Conservation (phyloP, 371 early-diverging fungal genomes). For the Rhizopus stolonifer region DNA sequence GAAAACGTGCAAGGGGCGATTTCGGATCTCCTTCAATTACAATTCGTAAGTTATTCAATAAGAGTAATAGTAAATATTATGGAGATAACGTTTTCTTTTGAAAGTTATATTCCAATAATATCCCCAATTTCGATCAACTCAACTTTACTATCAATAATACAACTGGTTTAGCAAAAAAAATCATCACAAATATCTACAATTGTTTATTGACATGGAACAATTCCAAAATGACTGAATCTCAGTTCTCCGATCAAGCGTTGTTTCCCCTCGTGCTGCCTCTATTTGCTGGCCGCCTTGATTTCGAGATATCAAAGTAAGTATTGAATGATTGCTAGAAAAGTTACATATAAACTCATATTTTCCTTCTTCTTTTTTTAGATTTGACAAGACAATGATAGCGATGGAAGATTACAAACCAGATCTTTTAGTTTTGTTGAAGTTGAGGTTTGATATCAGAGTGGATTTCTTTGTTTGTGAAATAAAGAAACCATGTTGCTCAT, state of each 20-base stretch:
- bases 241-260: background rate
- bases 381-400: conserved; percentile 3
- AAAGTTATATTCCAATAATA: background rate
- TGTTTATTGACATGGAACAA: background rate
- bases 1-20: background rate
- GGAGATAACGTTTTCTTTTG: conserved; percentile 1
- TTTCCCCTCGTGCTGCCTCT: conserved; percentile 1
- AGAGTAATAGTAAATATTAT: conserved; percentile 1
- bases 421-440: background rate
- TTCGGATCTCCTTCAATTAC: background rate
- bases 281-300: background rate
- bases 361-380: conserved; percentile 2
- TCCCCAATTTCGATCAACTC: conserved; percentile 4
- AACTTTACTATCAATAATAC: background rate
- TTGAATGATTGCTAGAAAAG: conserved; percentile 3
- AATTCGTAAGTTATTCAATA: background rate
- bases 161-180: background rate
- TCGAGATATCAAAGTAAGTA: conserved; percentile 3
- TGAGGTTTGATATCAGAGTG: conserved; percentile 2
- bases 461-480: conserved; percentile 10
- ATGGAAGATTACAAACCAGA: conserved; percentile 7
- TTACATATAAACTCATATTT: conserved; percentile 1
- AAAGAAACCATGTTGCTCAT: conserved; percentile 5
- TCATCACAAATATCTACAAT: background rate
- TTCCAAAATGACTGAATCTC: conserved; percentile 2